Percentiles rank a stretch among this genome's conserved stretches.
Conservation (phyloP, 495 filamentous ascomycete genomes). For the Penicillium bovifimosum region DNA sequence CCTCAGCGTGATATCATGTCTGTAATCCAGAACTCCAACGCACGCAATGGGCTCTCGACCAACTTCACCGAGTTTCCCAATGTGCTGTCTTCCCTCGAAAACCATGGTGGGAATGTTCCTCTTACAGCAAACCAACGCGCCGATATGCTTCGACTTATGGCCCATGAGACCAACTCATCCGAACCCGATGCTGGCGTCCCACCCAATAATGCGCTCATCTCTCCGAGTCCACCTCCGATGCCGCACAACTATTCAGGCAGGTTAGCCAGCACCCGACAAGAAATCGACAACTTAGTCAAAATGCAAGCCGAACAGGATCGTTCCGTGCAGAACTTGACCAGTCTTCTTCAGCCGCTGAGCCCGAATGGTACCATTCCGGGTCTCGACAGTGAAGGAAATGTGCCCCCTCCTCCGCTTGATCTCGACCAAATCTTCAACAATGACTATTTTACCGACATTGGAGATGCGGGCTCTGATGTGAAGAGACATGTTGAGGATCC, state of each 20-base stretch:
- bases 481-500: conserved; percentile 21
- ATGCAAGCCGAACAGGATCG: conserved; percentile 67
- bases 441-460: conserved; percentile 53
- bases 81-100: conserved; percentile 66
- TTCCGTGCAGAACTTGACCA: conserved; percentile 65
- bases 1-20: conserved; percentile 78
- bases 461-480: conserved; percentile 28
- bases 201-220: conserved; percentile 52
- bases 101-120: conserved; percentile 55
- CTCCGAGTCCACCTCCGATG: conserved; percentile 55
- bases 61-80: conserved; percentile 63
- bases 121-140: conserved; percentile 73
- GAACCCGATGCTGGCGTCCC: conserved; percentile 22
- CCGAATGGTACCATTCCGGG: conserved; percentile 78
- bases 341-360: conserved; percentile 67
- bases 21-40: conserved; percentile 76
- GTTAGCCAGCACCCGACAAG: conserved; percentile 58
- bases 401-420: conserved; percentile 47
- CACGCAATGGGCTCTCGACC: conserved; percentile 46
- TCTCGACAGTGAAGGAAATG: conserved; percentile 43
- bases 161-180: conserved; percentile 39
- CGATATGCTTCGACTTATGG: conserved; percentile 76
- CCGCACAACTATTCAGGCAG: conserved; percentile 47
- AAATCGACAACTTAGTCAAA: conserved; percentile 68
- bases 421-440: conserved; percentile 66